Conservation (phyloP, 2,329 filamentous ascomycete genomes). For the Chaetomium sp. region DNA sequence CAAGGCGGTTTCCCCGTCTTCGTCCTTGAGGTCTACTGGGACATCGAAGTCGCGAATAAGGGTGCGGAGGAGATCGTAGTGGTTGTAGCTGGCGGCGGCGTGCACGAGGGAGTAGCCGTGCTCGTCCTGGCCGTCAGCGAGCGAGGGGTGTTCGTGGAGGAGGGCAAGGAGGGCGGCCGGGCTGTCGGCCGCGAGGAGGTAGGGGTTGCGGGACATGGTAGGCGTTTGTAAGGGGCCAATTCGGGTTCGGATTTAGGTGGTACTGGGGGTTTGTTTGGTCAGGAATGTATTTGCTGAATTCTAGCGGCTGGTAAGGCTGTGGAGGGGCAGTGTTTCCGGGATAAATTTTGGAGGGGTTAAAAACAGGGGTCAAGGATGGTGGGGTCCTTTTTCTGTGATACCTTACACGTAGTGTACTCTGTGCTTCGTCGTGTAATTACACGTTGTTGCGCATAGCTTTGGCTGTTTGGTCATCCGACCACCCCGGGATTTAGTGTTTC, state of each 20-base stretch:
- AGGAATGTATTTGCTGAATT: too few species aligned
- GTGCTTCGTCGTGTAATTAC: too few species aligned
- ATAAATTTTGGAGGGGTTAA: too few species aligned
- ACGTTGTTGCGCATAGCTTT: too few species aligned
- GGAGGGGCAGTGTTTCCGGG: too few species aligned
- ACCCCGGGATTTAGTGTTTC: too few species aligned
- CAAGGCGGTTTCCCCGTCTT: constrained; percentile 89
- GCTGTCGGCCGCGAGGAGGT: constrained; percentile 76
- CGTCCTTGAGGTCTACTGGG: constrained; percentile 74
- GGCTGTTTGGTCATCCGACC: too few species aligned
- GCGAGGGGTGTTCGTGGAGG: constrained; percentile 64
- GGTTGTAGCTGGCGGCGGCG: constrained; percentile 87
- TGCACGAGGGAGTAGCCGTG: constrained; percentile 94
- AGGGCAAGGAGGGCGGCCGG: constrained; percentile 66
- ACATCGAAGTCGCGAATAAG: constrained; percentile 73
- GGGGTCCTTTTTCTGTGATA: too few species aligned
- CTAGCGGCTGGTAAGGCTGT: too few species aligned
- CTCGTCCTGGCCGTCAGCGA: constrained; percentile 75
- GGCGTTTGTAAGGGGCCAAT: background rate
- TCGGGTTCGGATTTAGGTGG: background rate
- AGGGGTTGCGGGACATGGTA: constrained; percentile 53
- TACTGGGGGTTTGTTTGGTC: too few species aligned
- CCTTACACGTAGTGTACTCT: too few species aligned
- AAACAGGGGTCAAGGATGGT: too few species aligned
- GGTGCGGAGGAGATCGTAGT: constrained; percentile 68